Conservation (phyloP, 2,329 filamentous ascomycete species). For the Pseudopithomyces maydicus region DNA sequence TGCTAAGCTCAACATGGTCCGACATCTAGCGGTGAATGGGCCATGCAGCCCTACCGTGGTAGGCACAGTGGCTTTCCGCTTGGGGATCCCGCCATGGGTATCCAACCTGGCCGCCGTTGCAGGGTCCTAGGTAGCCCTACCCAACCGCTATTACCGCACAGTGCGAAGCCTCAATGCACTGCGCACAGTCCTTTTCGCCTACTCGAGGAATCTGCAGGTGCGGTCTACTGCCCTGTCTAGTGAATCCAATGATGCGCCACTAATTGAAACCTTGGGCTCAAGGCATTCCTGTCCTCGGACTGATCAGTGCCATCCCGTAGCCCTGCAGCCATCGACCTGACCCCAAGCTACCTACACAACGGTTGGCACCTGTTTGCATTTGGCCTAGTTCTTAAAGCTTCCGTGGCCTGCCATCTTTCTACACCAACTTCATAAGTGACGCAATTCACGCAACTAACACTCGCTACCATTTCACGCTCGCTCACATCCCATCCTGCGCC, state of each 20-base stretch:
- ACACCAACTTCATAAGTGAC: slow-evolving; percentile 8
- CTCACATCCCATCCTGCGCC: slow-evolving; percentile 4
- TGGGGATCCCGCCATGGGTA: slow-evolving; percentile 21
- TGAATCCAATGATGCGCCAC: slow-evolving; percentile 17
- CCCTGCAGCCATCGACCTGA: slow-evolving; percentile 1
- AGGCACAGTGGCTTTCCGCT: slow-evolving; percentile 20
- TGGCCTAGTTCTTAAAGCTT: slow-evolving; percentile 20
- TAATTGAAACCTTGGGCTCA: slow-evolving; percentile 21
- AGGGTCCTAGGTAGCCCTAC: slow-evolving; percentile 20
- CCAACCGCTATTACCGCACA: slow-evolving; percentile 20
- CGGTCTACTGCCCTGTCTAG: slow-evolving; percentile 16
- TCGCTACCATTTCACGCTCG: slow-evolving; percentile 4
- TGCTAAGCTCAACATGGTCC: slow-evolving; percentile 16
- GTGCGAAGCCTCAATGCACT: slow-evolving; percentile 29
- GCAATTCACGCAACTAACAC: background rate
- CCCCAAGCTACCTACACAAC: background rate
- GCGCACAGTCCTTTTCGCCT: slow-evolving; percentile 26
- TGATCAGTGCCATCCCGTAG: slow-evolving; percentile 12
- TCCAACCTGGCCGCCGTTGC: slow-evolving; percentile 22
- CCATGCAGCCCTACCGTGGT: slow-evolving; percentile 32
- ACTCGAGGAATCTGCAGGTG: slow-evolving; percentile 19
- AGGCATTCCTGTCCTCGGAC: slow-evolving; percentile 14
- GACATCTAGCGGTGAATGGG: slow-evolving; percentile 32
- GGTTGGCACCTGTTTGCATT: slow-evolving; percentile 10
- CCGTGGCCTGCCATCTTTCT: slow-evolving; percentile 9